phyloP scores from a whole-genome alignment of 139 green algal genomes.

The Chlamydomonas schloesseri region DNA sequence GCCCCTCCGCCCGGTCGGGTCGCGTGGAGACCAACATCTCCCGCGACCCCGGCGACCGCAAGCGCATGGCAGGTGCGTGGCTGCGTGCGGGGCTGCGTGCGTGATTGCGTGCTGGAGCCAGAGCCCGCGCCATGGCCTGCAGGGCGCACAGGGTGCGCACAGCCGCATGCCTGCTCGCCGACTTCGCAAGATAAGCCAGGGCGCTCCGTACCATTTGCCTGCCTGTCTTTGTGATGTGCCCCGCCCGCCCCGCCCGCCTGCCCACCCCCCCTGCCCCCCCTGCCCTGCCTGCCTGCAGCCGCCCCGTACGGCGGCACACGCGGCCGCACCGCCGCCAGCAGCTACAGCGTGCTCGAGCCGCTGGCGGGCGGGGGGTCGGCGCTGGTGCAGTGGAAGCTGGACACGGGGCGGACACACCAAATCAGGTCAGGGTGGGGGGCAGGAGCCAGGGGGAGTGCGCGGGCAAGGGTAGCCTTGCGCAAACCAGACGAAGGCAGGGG shows the following conservation, averaged over 20 bases:
- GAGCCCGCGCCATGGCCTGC: too few species aligned
- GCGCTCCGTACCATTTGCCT: too few species aligned
- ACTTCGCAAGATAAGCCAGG: too few species aligned
- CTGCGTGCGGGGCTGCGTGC: too few species aligned
- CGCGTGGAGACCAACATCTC: slow-evolving; percentile 83
- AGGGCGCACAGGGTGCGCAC: too few species aligned
- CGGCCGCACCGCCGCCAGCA: slow-evolving; percentile 79
- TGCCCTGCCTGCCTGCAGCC: slow-evolving; percentile 28
- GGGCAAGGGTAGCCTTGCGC: neutral
- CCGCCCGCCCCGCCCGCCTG: too few species aligned
- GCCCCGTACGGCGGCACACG: slow-evolving; percentile 62
- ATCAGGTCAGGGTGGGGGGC: slow-evolving; percentile 69
- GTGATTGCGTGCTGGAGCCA: too few species aligned
- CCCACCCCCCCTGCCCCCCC: too few species aligned
- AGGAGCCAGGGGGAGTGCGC: neutral
- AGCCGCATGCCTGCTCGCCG: too few species aligned
- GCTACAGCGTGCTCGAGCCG: slow-evolving; percentile 77
- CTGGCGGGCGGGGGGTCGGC: slow-evolving; percentile 80
- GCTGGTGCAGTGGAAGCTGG: slow-evolving; percentile 92
- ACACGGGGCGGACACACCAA: slow-evolving; percentile 97
- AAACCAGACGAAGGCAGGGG: too few species aligned
- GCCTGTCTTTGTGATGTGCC: too few species aligned
- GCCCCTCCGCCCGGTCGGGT: slow-evolving; percentile 3
- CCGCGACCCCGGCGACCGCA: slow-evolving; percentile 63
- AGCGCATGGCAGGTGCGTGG: slow-evolving; percentile 76